Evolutionary conservation across 306 rosid species (phyloP), one percentile per base, ranked within the genome.

Genomic region (Ziziphus jujuba): DNA sequence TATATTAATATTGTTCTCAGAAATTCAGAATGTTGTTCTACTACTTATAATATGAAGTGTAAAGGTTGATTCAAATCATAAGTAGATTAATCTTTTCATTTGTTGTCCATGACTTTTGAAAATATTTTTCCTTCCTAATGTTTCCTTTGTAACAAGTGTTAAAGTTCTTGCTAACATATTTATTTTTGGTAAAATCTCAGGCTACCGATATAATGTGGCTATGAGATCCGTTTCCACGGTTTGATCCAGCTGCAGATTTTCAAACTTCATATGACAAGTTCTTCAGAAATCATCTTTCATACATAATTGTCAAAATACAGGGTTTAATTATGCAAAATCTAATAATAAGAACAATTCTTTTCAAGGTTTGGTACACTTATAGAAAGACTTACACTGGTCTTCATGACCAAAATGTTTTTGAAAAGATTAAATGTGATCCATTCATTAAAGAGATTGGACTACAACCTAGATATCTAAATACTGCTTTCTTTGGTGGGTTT

Each of bases 181-280:
- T 12, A 14, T 3, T 50, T 2, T 2, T 9, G 35, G 23, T 11
- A n/a, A n/a, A 11, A 3, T 22, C 25, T 68, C 74, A 92, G 98
- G 98, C 90, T 61, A 63, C 85, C 3, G 97, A 92, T 61, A 80
- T 92, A 38, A 87, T 92, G 97, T 92, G 98, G 98, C 75, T 92
- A 20, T 77, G 90, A 52, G 69, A 87, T 69, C 98, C 98, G 16
- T 92, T 92, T 70, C 67, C 16, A 5, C 64, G 17, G 0, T 90
- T 92, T 66, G 79, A 74, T 57, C 56, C 66, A 20, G 82, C 86
- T 3, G 82, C 73, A 1, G 98, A 90, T 70, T 92, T 92, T 71
- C 98, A 92, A 73, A 90, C 90, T 4, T 92, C 98, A 19, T 79
- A 96, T 28, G 98, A 92, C 69, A 14, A 0, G 23, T 89, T 66